Evolutionary conservation across 345 rosid genomes (phyloP).

Genomic region (Citrus unshiu): DNA sequence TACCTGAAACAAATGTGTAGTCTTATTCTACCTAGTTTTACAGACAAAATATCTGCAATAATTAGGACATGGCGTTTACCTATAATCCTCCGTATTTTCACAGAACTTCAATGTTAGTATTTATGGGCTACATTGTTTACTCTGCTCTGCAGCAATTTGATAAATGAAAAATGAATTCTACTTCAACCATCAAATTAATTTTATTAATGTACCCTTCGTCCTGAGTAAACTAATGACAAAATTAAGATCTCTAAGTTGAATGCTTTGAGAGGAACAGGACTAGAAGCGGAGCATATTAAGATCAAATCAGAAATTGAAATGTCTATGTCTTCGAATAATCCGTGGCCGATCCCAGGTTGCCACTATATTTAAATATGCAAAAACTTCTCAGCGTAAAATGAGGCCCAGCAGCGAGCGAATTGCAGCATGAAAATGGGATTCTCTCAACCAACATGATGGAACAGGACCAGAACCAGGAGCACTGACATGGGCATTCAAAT

Average conservation of each 20-base stretch:
- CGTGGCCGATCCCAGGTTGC: neutral
- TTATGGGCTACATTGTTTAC: too few species aligned
- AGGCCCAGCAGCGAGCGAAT: neutral
- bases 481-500: too few species aligned
- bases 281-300: neutral
- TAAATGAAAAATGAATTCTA: too few species aligned
- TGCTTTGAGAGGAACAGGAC: too few species aligned
- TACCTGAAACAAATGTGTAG: too few species aligned
- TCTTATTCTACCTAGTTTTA: too few species aligned
- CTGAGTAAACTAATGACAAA: too few species aligned
- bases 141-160: too few species aligned
- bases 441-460: neutral
- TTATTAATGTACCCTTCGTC: too few species aligned
- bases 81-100: neutral
- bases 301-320: neutral
- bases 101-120: neutral
- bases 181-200: too few species aligned
- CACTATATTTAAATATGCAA: neutral
- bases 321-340: neutral
- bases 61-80: neutral
- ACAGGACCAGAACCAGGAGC: neutral
- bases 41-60: neutral
- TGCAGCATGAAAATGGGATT: neutral
- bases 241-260: too few species aligned
- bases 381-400: neutral